These are phyloP conservation scores for Fragaria nilgerrensis DNA, from an alignment of 306 rosid species.

Conservation along the genomic window DNA sequence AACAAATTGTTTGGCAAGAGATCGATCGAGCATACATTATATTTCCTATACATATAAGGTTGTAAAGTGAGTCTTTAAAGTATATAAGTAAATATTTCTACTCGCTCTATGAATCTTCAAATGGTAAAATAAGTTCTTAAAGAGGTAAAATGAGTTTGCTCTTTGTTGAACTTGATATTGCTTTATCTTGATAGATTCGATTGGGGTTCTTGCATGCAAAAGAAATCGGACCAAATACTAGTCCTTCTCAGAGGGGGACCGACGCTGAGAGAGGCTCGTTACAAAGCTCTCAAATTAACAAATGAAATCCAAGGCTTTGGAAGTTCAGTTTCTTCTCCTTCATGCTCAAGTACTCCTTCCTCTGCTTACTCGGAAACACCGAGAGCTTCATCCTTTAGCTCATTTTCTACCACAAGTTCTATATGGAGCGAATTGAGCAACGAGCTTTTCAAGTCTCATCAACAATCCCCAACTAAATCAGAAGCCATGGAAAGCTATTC, in stretches of 20 bases:
- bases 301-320: slow-evolving; percentile 83
- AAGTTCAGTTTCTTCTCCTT: slow-evolving; percentile 22
- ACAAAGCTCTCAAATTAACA: slow-evolving; percentile 65
- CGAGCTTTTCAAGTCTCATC: slow-evolving; percentile 12
- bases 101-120: too few relatives aligned
- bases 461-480: neutral
- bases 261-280: slow-evolving; percentile 50
- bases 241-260: slow-evolving; percentile 48
- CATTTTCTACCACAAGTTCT: slow-evolving; percentile 42
- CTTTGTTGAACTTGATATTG: neutral
- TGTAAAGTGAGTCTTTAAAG: too few relatives aligned
- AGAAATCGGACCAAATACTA: slow-evolving; percentile 49
- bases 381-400: slow-evolving; percentile 41
- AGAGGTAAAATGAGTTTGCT: neutral
- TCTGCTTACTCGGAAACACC: slow-evolving; percentile 32
- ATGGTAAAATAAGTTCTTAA: too few relatives aligned
- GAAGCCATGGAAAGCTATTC: slow-evolving; percentile 5
- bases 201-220: slow-evolving; percentile 69
- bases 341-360: slow-evolving; percentile 27
- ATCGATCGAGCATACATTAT: neutral
- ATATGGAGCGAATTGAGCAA: slow-evolving; percentile 19
- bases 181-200: slow-evolving; percentile 48
- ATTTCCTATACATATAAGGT: neutral
- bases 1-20: neutral
- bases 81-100: too few relatives aligned